These are phyloP conservation scores for Triglochin maritima DNA, from an alignment of 106 monocot genomes.

Conservation along the genomic window DNA sequence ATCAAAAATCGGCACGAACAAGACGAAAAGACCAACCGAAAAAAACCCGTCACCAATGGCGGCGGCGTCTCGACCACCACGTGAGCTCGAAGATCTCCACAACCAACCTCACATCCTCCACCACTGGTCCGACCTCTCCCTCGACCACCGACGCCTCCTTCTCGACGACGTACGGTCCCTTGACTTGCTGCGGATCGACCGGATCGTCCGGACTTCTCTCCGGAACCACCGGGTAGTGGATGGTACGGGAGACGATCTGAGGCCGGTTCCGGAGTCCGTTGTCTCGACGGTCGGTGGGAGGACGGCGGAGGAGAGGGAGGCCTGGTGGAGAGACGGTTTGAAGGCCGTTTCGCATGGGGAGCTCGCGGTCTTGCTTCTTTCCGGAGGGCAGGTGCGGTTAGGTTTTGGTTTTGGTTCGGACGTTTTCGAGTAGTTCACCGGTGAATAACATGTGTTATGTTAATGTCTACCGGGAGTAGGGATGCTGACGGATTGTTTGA, in stretches of 20 bases:
- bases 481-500: too few species aligned
- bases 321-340: slow-evolving; percentile 91
- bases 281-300: slow-evolving; percentile 73
- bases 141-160: slow-evolving; percentile 57
- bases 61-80: too few species aligned
- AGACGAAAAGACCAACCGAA: too few species aligned
- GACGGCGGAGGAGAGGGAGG: slow-evolving; percentile 48
- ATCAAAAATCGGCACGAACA: too few species aligned
- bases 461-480: too few species aligned
- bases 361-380: slow-evolving; percentile 83
- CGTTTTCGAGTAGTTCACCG: too few species aligned
- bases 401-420: too few species aligned
- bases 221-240: slow-evolving; percentile 38
- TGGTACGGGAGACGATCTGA: slow-evolving; percentile 8
- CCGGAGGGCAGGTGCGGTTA: slow-evolving; percentile 81
- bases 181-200: slow-evolving; percentile 78
- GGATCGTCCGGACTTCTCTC: slow-evolving; percentile 72
- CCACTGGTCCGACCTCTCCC: slow-evolving; percentile 79
- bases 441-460: too few species aligned
- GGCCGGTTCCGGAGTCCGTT: slow-evolving; percentile 76
- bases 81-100: slow-evolving; percentile 10
- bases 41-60: too few species aligned
- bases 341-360: slow-evolving; percentile 95
- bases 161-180: slow-evolving; percentile 64
- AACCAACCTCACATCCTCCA: slow-evolving; percentile 80